Base-by-base conservation (phyloP, 805 yeast species). In the Cyberlindnera meyerae region DNA sequence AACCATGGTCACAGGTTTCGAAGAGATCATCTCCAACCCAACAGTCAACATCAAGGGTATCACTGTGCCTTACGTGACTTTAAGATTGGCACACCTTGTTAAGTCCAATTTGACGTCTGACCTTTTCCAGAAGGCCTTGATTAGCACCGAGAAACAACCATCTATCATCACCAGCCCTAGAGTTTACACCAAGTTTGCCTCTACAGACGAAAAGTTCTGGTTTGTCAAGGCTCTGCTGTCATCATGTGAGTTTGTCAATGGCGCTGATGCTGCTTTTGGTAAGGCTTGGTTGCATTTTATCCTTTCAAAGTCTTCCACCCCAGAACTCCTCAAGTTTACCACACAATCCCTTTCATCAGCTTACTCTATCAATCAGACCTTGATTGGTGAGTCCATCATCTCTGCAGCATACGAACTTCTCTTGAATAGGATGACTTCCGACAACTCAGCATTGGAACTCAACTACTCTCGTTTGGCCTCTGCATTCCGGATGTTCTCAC, bases 21-120 rank as follows among this genome's bases (percentile, higher is more conserved):
- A 61, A 1, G 82, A 75, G 28, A 69, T 76, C 29, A 53, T 63
- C 26, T 48, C 62, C 12, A 62, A 77, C 24, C 85, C 88, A 15
- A 66, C 55, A 70, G 75, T 54, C 62, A 73, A 53, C 32, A 43
- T 53, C 8, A 54, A 54, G 31, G 56, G 56, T 29, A 68, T 79
- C 13, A 58, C 70, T 3, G 70, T 75, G 33, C 77, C 79, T 4
- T 79, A 74, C 52, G 78, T 79, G 3, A 58, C 71, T 3, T 45
- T 65, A 42, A 42, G 49, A 42, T 26, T 54, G 18, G 45, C 48
- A 29, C 36, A 40, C 39, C 33, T 47, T 3, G 24, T 67, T 7
- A 47, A 47, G 12, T 47, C 60, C 9, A 51, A 51, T 6, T 55
- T 55, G 5, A 52, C 54, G 1, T 14, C 54, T 7, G 56, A 54